Evolutionary conservation across 2,329 filamentous ascomycete species (phyloP), one percentile per base, ranked within the genome.

Genomic region (Trichoderma atrobrunneum): DNA sequence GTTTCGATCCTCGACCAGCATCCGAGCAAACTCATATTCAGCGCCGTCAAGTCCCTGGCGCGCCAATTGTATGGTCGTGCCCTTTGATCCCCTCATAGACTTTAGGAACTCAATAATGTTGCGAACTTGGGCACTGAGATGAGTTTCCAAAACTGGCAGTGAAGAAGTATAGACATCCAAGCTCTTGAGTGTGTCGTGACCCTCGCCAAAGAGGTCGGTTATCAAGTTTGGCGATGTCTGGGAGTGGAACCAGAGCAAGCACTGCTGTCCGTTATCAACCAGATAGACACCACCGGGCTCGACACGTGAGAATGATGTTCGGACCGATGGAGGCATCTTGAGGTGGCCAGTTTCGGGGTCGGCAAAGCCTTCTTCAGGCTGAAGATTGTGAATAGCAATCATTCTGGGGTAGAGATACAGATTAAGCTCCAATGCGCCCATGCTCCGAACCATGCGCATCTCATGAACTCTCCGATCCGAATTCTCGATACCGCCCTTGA

Each of bases 351-450:
- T 94, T 79, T 94, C 91, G 14, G 88, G 77, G 78, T 98, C 95
- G n/a, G 95, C 90, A 80, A 98, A 99, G 11, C 96, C 95, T 76
- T 98, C 95, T 74, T 92, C 91, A 0, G 93, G 90, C 68, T 93
- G 89, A 72, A 99, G 89, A 80, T 95, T 97, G 85, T 99, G 96
- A 64, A 99, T 84, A 5, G 96, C 90, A 73, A 98, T 91, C 83
- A 99, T 97, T 70, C 94, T 91, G 24, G 96, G 96, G 81, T 99
- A 99, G 63, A 99, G 91, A 80, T 98, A 98, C 43, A 98, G 85
- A 30, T 93, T 94, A 57, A 98, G 85, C 80, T 98, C 96, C 24
- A 91, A 87, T 26, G 92, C 89, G 36, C 95, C 94, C 89, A 98
- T 97, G 16, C 91, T 91, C 72, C 93, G 92, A 73, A 99, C 88